Evolutionary conservation across 352 stramenopile species (phyloP).

Genomic region (Pythium rishiriense): DNA sequence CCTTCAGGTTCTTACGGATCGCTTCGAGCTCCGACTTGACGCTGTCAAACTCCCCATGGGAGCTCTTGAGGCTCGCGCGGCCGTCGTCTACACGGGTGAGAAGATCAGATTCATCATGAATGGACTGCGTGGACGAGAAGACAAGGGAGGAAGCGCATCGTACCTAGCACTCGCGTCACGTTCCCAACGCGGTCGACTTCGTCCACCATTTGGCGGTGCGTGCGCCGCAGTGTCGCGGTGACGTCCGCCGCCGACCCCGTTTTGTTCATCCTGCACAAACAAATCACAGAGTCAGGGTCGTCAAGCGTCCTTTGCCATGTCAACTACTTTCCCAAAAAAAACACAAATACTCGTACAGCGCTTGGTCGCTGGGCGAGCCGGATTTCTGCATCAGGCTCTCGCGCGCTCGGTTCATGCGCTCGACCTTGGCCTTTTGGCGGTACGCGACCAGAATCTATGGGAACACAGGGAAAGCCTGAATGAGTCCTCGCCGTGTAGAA

Average conservation of each 20-base stretch:
- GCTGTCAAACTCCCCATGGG: conserved; percentile 58
- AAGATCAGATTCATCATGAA: too few species aligned
- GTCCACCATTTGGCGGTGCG: conserved; percentile 65
- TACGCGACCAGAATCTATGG: conserved; percentile 56
- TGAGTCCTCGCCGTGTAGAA: too few species aligned
- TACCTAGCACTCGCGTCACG: conserved; percentile 60
- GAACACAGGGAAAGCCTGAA: background rate
- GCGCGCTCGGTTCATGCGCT: conserved; percentile 56
- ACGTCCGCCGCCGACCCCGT: conserved; percentile 52
- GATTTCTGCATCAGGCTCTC: conserved; percentile 43
- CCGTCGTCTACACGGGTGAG: conserved; percentile 62
- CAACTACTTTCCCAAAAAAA: background rate
- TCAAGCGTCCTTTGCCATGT: background rate
- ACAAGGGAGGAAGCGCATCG: background rate
- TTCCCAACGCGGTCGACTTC: conserved; percentile 70
- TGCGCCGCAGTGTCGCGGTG: conserved; percentile 65
- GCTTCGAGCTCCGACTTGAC: conserved; percentile 58
- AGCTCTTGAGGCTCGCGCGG: conserved; percentile 53
- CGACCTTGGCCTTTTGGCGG: conserved; percentile 55
- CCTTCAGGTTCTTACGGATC: conserved; percentile 63
- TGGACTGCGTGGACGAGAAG: too few species aligned
- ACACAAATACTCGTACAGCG: conserved; percentile 20
- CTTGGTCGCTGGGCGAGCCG: conserved; percentile 10
- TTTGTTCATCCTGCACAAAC: conserved; percentile 12
- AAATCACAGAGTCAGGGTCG: background rate